Evolutionary conservation across 768 basidiomycete species (phyloP).

Genomic region (Phylloporus rhodoxanthus): DNA sequence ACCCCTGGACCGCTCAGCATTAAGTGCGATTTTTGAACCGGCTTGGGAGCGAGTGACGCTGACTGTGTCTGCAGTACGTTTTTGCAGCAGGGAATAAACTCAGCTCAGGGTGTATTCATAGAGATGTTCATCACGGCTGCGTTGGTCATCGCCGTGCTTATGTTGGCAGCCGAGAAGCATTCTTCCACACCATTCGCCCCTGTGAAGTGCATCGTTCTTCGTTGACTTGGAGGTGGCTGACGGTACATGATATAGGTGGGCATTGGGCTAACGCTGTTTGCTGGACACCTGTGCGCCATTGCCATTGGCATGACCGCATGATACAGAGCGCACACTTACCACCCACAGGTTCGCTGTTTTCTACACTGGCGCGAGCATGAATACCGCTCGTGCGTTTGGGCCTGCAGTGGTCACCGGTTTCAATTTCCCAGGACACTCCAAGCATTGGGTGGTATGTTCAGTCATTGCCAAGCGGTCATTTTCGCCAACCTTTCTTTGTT

Average conservation of each 20-base stretch:
- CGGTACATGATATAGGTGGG: conserved; percentile 38
- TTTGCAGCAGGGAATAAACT: conserved; percentile 42
- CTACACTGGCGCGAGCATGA: conserved; percentile 64
- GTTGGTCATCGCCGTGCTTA: conserved; percentile 59
- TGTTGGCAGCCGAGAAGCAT: conserved; percentile 71
- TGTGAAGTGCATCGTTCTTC: conserved; percentile 27
- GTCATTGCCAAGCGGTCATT: not conserved
- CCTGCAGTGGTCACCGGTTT: conserved; percentile 66
- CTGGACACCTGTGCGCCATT: conserved; percentile 48
- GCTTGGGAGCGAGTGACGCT: not conserved
- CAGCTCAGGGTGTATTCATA: conserved; percentile 59
- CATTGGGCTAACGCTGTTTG: conserved; percentile 61
- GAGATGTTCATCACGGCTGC: conserved; percentile 65
- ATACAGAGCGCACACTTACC: not conserved
- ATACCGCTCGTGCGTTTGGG: conserved; percentile 65
- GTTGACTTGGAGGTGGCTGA: conserved; percentile 4
- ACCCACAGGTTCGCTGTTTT: conserved; percentile 46
- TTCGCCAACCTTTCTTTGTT: conserved; percentile 5
- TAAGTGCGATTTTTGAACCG: conserved; percentile 36
- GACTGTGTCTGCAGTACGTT: conserved; percentile 37
- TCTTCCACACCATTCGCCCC: conserved; percentile 61
- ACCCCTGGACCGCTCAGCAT: conserved; percentile 51
- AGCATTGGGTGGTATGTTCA: conserved; percentile 60
- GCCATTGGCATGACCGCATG: not conserved
- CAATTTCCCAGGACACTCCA: conserved; percentile 25